Conservation (phyloP, 2,329 filamentous ascomycete genomes). For the Aspergillus sclerotialis region DNA sequence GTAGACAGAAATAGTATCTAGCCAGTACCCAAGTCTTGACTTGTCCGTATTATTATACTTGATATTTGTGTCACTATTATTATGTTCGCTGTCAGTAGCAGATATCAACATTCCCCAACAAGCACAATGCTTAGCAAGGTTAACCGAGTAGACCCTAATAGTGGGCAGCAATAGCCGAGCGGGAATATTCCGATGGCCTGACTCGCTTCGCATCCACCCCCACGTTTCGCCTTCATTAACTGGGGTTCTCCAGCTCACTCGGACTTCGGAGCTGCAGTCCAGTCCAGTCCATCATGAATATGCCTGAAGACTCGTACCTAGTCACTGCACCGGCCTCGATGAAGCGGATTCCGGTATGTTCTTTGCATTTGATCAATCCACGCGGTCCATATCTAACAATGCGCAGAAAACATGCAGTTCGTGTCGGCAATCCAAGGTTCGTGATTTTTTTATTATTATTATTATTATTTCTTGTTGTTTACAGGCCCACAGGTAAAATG, state of each 20-base stretch:
- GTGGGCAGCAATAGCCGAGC: background rate
- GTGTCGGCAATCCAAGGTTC: conserved; percentile 32
- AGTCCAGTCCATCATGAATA: background rate
- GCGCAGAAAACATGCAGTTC: conserved; percentile 30
- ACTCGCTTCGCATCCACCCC: too few relatives aligned
- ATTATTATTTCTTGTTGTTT: background rate
- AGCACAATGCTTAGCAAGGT: too few relatives aligned
- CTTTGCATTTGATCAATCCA: background rate
- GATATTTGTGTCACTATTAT: too few relatives aligned
- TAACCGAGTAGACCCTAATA: too few relatives aligned
- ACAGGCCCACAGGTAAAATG: conserved; percentile 24
- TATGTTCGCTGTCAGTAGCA: too few relatives aligned
- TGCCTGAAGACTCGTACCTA: conserved; percentile 12
- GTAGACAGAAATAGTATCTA: background rate
- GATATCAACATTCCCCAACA: background rate
- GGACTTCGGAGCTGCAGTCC: too few relatives aligned
- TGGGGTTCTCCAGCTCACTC: background rate
- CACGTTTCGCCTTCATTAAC: background rate
- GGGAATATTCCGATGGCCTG: too few relatives aligned
- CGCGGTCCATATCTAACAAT: background rate
- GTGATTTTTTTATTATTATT: background rate
- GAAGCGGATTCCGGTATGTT: conserved; percentile 30
- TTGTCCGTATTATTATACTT: too few relatives aligned
- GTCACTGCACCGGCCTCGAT: conserved; percentile 20
- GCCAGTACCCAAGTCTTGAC: too few relatives aligned